Percentiles rank a stretch among this genome's conserved stretches.
phyloP scores from a whole-genome alignment of 352 stramenopile genomes.

The Globisporangium radiosum region DNA sequence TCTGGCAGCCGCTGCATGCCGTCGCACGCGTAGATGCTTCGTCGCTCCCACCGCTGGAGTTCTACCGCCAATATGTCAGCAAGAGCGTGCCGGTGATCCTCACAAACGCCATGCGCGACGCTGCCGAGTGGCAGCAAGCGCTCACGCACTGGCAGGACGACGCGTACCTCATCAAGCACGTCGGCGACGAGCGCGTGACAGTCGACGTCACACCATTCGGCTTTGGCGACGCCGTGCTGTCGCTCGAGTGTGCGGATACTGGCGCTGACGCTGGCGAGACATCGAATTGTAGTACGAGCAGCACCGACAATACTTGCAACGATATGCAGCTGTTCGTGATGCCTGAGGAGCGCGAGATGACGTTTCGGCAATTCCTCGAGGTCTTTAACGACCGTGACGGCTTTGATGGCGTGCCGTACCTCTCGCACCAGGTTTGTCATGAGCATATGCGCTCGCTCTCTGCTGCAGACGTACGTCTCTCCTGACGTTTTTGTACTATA shows the following conservation, averaged over 20 bases:
- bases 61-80: conserved; percentile 72
- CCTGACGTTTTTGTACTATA: too few species aligned
- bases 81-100: conserved; percentile 75
- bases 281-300: too few species aligned
- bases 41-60: conserved; percentile 37
- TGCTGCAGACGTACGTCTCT: not conserved
- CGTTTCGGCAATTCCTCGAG: conserved; percentile 44
- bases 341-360: conserved; percentile 77
- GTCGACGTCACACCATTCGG: conserved; percentile 80
- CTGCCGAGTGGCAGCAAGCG: conserved; percentile 42
- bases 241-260: conserved; percentile 10
- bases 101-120: conserved; percentile 45
- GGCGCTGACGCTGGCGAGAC: not conserved
- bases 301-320: not conserved
- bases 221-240: conserved; percentile 60
- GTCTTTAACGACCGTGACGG: conserved; percentile 36
- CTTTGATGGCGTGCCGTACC: conserved; percentile 75
- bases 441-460: not conserved
- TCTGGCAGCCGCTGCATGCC: conserved; percentile 57
- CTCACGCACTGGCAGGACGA: conserved; percentile 44
- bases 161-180: conserved; percentile 44
- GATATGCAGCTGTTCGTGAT: conserved; percentile 68
- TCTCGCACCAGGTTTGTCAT: conserved; percentile 57
- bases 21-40: conserved; percentile 45
- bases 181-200: conserved; percentile 37